Base-by-base conservation (phyloP, 768 basidiomycete genomes). In the Suillus ampliporus region DNA sequence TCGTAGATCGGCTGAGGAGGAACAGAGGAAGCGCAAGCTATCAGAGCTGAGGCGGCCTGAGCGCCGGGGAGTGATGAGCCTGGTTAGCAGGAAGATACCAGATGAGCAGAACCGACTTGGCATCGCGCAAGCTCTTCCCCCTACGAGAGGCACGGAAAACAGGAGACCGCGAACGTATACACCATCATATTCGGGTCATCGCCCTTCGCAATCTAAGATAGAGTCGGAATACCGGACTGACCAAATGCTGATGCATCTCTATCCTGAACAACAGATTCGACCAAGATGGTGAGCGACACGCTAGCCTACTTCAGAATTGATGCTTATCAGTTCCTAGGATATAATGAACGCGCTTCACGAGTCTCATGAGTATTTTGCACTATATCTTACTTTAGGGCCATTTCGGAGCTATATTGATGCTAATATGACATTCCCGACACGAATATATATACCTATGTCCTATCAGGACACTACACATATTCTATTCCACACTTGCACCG, bases 201-300 rank as follows among this genome's bases (percentile, higher is more conserved):
- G 70, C 47, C 64, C 70, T 3, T 61, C 70, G 23, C 65, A 74
- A 14, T 68, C 71, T 41, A 72, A 76, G 52, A 74, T 71, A 60
- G 69, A 75, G 61, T 67, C 72, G 15, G 74, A 76, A 63, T 75
- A 64, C 61, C 70, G 68, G 40, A 69, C 74, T 2, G 74, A 75
- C 64, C 75, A 76, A 58, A 76, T 76, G 50, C 68, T 75, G 72
- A 75, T 75, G 74, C 64, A 72, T 43, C 66, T 75, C 13, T 76
- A 76, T 47, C 74, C 74, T 31, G 74, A 75, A 64, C 73, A 65
- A 64, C 61, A 63, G 31, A 75, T 75, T 19, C 75, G 72, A 53
- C 74, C 74, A 14, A 65, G 74, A 66, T 75, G 74, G 74, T 76
- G 54, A 61, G 74, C 58, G 14, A 2, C 38, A 21, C 34, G 3